Conservation (phyloP, 192 early-diverging fungal genomes). For the Kickxella alabastrina region DNA sequence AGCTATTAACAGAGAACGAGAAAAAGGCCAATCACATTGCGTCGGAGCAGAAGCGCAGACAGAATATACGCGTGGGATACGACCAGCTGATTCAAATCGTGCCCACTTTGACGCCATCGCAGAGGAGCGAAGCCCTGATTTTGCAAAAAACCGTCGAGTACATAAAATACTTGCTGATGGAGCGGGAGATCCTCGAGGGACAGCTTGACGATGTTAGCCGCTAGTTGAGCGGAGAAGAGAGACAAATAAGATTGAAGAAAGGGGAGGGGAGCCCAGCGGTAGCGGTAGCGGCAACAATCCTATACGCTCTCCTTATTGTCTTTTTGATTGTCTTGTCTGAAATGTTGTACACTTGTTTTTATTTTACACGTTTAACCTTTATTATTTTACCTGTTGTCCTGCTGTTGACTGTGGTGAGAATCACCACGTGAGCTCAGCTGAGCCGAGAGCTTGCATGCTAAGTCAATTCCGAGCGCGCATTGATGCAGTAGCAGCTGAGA, state of each 20-base stretch:
- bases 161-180: constrained; percentile 63
- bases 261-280: too few species aligned
- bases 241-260: too few species aligned
- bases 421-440: too few species aligned
- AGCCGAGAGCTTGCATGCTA: too few species aligned
- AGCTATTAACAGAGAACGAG: constrained; percentile 82
- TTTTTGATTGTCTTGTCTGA: neutral
- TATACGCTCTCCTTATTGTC: too few species aligned
- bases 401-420: too few species aligned
- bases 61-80: constrained; percentile 87
- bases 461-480: too few species aligned
- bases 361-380: neutral
- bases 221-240: too few species aligned
- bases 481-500: too few species aligned
- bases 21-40: constrained; percentile 95
- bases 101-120: constrained; percentile 74
- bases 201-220: constrained; percentile 29
- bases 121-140: constrained; percentile 81
- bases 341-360: neutral
- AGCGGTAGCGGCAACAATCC: too few species aligned
- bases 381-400: too few species aligned
- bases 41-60: constrained; percentile 87
- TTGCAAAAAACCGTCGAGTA: constrained; percentile 81
- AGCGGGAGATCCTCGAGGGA: constrained; percentile 49
- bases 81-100: constrained; percentile 87